A percentile compares a stretch with the other conserved stretches of the same genome.
These are phyloP conservation scores for Phyllosticta capitalensis DNA, from an alignment of 2,329 filamentous ascomycete genomes.

Conservation along the genomic window DNA sequence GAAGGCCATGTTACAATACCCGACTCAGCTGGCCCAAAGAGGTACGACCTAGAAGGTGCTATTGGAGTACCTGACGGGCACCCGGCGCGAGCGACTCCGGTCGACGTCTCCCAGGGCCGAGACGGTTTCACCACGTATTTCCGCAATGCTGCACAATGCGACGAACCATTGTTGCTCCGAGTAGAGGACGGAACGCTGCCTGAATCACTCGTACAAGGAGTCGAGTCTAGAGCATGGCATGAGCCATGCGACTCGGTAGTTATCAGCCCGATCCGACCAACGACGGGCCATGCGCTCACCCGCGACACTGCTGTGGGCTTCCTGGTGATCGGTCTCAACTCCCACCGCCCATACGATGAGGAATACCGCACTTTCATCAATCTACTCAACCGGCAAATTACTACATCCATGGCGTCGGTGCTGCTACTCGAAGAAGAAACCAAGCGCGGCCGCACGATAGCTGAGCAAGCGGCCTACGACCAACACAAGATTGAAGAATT, in stretches of 20 bases:
- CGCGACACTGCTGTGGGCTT: constrained; percentile 20
- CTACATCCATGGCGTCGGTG: constrained; percentile 25
- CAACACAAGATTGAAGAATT: constrained; percentile 21
- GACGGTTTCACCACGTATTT: constrained; percentile 11
- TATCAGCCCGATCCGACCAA: constrained; percentile 13
- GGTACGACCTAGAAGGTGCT: constrained; percentile 24
- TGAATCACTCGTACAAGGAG: constrained; percentile 21
- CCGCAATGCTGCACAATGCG: constrained; percentile 22
- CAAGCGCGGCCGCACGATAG: constrained; percentile 12
- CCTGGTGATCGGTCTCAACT: constrained; percentile 24
- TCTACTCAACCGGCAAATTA: constrained; percentile 24
- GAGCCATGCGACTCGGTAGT: constrained; percentile 9
- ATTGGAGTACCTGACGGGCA: constrained; percentile 25
- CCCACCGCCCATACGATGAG: constrained; percentile 24
- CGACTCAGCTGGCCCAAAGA: constrained; percentile 20
- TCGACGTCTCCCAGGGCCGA: constrained; percentile 8
- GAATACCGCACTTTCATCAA: constrained; percentile 23
- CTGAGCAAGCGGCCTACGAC: constrained; percentile 23
- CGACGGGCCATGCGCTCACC: constrained; percentile 17
- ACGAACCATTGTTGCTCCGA: constrained; percentile 20
- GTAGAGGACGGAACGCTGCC: constrained; percentile 20
- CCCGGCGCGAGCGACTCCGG: constrained; percentile 8
- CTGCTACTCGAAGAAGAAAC: constrained; percentile 27
- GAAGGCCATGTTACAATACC: constrained; percentile 19
- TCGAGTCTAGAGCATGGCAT: constrained; percentile 16